phyloP scores from a whole-genome alignment of 1,139 yeast genomes.

The Lodderomyces margitis region DNA sequence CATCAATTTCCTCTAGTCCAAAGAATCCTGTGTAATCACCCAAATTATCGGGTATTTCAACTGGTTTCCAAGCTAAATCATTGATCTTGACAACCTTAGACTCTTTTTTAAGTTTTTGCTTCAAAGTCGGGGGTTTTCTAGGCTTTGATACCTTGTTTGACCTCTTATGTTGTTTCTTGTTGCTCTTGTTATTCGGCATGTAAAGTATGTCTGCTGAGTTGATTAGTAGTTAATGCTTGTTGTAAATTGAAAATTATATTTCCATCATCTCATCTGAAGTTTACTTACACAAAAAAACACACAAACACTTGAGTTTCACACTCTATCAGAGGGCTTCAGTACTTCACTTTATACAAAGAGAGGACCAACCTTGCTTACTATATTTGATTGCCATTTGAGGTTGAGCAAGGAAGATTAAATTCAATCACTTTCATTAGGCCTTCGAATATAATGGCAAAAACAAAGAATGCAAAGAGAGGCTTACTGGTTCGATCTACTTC shows the following conservation, averaged over 20 bases:
- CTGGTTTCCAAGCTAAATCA: slow-evolving; percentile 72
- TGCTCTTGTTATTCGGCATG: slow-evolving; percentile 9
- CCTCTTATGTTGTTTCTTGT: slow-evolving; percentile 2
- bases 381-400: too few relatives aligned
- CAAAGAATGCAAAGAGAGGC: slow-evolving; percentile 17
- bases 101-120: slow-evolving; percentile 31
- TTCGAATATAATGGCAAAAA: not conserved
- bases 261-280: slow-evolving; percentile 9
- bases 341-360: too few relatives aligned
- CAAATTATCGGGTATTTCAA: slow-evolving; percentile 76
- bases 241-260: not conserved
- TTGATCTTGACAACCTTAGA: slow-evolving; percentile 49
- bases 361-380: too few relatives aligned
- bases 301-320: too few relatives aligned
- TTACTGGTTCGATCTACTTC: slow-evolving; percentile 24
- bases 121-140: slow-evolving; percentile 27
- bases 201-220: not conserved
- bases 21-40: slow-evolving; percentile 89
- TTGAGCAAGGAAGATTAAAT: too few relatives aligned
- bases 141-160: slow-evolving; percentile 12
- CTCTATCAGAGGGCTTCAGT: too few relatives aligned
- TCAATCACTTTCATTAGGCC: too few relatives aligned
- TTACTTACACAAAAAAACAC: slow-evolving; percentile 7
- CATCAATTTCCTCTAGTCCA: slow-evolving; percentile 92
- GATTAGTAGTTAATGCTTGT: too few relatives aligned